Base-by-base conservation (phyloP, 768 basidiomycete genomes). In the Rhizopogon sp. region DNA sequence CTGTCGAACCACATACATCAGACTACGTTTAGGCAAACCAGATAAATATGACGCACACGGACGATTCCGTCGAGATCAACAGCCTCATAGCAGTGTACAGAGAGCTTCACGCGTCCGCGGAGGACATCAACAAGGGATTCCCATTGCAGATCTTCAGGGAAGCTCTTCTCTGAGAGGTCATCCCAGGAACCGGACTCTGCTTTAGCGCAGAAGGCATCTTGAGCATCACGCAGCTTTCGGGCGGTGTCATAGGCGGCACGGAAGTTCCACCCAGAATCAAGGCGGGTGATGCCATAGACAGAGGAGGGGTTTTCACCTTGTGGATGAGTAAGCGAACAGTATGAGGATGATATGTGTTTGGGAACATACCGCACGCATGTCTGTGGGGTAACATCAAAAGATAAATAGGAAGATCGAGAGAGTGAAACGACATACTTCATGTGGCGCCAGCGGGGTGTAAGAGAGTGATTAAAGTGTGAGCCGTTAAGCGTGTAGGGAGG, bases 211-310 rank as follows among this genome's bases (percentile, higher is more conserved):
- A 81, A 93, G 3, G 67, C 75, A 60, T 93, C 88, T 64, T 93
- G 93, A 28, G 76, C 74, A 10, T 76, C 69, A 66, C 82, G 87
- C 45, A 92, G 67, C 59, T 83, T 80, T 33, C 80, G 78, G 1
- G 91, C 93, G 63, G 85, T 78, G 41, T 82, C 76, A 63, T 93
- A 93, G 8, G 91, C 92, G n/a, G 80, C 75, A 45, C 93, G 83
- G 66, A 90, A 80, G 9, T 84, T 76, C 85, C 88, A 94, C 58
- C 83, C 78, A 0, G 80, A 76, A 62, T 96, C 93, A 83, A 93
- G 88, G 14, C 92, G 82, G 31, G 72, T 79, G 29, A 66, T 59
- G 17, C 80, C 79, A 57, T 83, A 79, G 5, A 55, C 59, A 8
- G 68, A 67, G 6, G 65, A 66, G 6, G 69, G 69, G 51, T 72